Percentiles rank a stretch among this genome's conserved stretches.
Conservation (phyloP, 139 green algal species). For the Cymbomonas tetramitiformis region DNA sequence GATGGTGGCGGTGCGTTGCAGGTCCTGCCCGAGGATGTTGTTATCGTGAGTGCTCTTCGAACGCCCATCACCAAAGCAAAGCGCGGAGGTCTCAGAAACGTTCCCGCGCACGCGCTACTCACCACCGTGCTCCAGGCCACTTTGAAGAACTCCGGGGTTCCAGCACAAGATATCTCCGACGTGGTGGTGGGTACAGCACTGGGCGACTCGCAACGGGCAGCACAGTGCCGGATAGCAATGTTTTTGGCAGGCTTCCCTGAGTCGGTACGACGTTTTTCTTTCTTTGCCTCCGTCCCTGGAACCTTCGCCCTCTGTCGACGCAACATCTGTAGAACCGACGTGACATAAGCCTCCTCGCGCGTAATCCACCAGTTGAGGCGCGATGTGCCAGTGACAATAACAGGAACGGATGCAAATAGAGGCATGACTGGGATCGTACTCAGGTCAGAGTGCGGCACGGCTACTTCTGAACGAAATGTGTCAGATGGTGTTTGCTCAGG, state of each 20-base stretch:
- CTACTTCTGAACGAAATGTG: no score
- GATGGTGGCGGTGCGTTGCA: no score
- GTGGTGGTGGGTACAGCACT: constrained; percentile 88
- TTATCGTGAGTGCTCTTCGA: constrained; percentile 72
- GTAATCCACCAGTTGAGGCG: no score
- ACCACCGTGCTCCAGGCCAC: constrained; percentile 27
- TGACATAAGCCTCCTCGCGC: no score
- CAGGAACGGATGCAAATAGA: no score
- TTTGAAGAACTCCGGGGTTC: not conserved
- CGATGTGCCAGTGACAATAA: no score
- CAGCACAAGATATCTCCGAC: constrained; percentile 67
- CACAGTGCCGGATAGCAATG: constrained; percentile 80
- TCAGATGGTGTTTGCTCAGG: no score
- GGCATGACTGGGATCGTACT: no score
- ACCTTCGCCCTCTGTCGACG: not conserved
- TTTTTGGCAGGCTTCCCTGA: constrained; percentile 87
- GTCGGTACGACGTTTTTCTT: not conserved
- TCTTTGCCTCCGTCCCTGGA: not conserved
- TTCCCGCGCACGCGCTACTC: constrained; percentile 74
- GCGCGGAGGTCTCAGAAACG: constrained; percentile 78
- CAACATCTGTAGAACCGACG: no score
- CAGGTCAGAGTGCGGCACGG: no score
- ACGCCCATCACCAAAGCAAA: constrained; percentile 80
- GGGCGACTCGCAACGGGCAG: constrained; percentile 80
- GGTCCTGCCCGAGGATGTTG: constrained; percentile 38